Evolutionary conservation across 2,329 filamentous ascomycete species (phyloP).

Genomic region (Ustulina deusta): DNA sequence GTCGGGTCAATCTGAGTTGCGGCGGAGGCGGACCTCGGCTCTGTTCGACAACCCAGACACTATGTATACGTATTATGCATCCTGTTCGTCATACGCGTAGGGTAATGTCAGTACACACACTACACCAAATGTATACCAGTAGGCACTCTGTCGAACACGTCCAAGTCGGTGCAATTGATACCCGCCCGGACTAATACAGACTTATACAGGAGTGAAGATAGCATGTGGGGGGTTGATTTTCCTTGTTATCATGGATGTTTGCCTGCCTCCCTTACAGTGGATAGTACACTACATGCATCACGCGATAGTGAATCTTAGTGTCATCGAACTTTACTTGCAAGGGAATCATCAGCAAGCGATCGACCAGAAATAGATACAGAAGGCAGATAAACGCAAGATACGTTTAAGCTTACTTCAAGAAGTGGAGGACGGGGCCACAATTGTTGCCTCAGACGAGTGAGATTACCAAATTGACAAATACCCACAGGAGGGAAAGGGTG

Average conservation of each 20-base stretch:
- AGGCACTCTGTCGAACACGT: neutral
- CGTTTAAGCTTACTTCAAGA: conserved; percentile 37
- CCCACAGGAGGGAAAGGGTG: conserved; percentile 15
- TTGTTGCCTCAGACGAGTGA: conserved; percentile 12
- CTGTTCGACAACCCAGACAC: neutral
- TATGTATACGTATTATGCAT: too few species aligned
- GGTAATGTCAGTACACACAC: neutral
- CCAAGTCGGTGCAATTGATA: neutral
- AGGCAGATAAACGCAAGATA: conserved; percentile 21
- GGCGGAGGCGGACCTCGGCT: neutral
- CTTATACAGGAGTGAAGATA: neutral
- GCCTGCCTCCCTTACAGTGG: neutral
- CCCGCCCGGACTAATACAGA: neutral
- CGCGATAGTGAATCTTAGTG: conserved; percentile 5
- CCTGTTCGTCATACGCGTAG: neutral
- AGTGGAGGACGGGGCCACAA: conserved; percentile 25
- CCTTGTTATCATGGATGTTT: neutral
- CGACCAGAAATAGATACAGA: conserved; percentile 32
- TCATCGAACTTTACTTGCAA: conserved; percentile 1
- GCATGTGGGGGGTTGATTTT: conserved; percentile 3
- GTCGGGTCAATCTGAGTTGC: neutral
- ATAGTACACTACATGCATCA: conserved; percentile 2
- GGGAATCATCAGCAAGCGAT: conserved; percentile 17
- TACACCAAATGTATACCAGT: neutral
- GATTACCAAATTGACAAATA: conserved; percentile 37